Percentiles rank a stretch among this genome's conserved stretches.
phyloP scores from a whole-genome alignment of 768 basidiomycete species.

The Lactarius sanguifluus region DNA sequence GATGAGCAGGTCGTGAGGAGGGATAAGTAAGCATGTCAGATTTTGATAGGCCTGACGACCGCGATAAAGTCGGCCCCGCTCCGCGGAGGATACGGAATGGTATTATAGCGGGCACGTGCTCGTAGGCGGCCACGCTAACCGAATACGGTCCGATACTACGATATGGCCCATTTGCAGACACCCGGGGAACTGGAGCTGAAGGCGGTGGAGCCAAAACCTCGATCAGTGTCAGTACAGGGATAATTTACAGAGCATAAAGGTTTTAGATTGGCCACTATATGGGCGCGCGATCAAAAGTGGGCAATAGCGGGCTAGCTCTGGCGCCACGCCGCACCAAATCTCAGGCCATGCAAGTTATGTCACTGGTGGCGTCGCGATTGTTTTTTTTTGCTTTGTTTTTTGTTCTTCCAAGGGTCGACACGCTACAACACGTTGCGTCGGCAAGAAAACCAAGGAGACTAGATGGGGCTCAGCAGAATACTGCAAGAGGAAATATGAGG shows the following conservation, averaged over 20 bases:
- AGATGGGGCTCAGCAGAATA: slow-evolving; percentile 5
- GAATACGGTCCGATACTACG: background rate
- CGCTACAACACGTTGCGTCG: slow-evolving; percentile 3
- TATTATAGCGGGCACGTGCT: background rate
- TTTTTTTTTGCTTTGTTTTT: background rate
- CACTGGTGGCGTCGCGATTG: background rate
- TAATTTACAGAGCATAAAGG: background rate
- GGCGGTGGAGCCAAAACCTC: background rate
- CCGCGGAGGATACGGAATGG: background rate
- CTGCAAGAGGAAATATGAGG: background rate
- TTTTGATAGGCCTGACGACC: background rate
- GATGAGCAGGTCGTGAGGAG: background rate
- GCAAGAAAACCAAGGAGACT: slow-evolving; percentile 4
- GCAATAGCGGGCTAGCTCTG: slow-evolving; percentile 23
- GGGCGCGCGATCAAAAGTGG: slow-evolving; percentile 9
- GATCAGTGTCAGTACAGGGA: background rate
- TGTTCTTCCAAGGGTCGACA: background rate
- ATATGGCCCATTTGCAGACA: background rate
- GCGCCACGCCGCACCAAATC: slow-evolving; percentile 5
- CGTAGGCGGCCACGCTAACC: background rate
- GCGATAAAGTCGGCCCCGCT: background rate
- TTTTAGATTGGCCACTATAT: background rate
- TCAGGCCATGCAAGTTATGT: background rate
- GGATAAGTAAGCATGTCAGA: background rate
- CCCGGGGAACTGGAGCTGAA: background rate